Percentiles rank a stretch among this genome's conserved stretches.
These are phyloP conservation scores for Cutaneotrichosporon sp. DNA, from an alignment of 1,284 basidiomycete species.

Conservation along the genomic window DNA sequence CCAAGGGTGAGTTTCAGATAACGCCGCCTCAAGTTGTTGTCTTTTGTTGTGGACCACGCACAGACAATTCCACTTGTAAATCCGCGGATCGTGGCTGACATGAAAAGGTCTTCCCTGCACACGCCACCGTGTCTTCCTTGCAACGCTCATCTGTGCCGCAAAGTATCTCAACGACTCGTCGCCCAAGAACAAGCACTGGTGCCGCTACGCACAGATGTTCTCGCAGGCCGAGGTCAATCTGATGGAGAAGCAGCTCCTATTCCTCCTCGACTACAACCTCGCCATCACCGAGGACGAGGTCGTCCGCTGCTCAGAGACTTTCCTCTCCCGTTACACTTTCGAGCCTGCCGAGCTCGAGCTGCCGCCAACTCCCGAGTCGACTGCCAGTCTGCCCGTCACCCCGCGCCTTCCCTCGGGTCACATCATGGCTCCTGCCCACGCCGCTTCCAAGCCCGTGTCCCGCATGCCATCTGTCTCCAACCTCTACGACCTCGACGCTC, in stretches of 20 bases:
- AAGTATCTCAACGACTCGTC: conserved; percentile 97
- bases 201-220: conserved; percentile 64
- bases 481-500: conserved; percentile 13
- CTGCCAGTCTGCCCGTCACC: conserved; percentile 31
- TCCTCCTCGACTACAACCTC: conserved; percentile 67
- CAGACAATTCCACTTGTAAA: no score
- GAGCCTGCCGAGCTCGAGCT: conserved; percentile 6
- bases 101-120: conserved; percentile 80
- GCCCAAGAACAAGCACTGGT: conserved; percentile 94
- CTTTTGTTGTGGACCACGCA: neutral
- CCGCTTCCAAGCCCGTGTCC: conserved; percentile 5
- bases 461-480: neutral
- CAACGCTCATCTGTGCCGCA: conserved; percentile 89
- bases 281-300: conserved; percentile 52
- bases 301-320: conserved; percentile 77
- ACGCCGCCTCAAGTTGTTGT: no score
- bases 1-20: conserved; percentile 73
- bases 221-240: conserved; percentile 66
- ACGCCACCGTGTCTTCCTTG: conserved; percentile 91
- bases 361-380: conserved; percentile 24
- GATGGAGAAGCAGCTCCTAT: conserved; percentile 94
- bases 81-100: neutral
- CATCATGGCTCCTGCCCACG: conserved; percentile 8
- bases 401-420: conserved; percentile 22
- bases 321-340: conserved; percentile 49